These are phyloP conservation scores for Ophiostoma pallidulum DNA, from an alignment of 2,329 filamentous ascomycete species.

Conservation along the genomic window DNA sequence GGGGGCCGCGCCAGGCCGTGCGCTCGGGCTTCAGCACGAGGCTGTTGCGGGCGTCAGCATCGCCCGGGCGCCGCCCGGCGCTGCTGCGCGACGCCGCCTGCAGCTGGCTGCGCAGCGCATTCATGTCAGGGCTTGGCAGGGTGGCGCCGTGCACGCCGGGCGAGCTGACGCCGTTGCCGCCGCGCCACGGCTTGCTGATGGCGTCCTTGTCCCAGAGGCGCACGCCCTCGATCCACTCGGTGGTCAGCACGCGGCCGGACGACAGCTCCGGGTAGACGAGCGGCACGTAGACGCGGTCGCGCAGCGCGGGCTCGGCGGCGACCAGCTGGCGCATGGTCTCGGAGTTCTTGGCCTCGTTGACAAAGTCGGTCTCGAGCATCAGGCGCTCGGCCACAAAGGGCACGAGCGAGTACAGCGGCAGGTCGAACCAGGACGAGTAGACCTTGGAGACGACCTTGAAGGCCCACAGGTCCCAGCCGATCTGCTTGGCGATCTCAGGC, in stretches of 20 bases:
- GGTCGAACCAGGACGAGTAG: slow-evolving; percentile 81
- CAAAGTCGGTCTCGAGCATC: slow-evolving; percentile 86
- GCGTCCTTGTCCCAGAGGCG: slow-evolving; percentile 85
- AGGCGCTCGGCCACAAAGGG: slow-evolving; percentile 92
- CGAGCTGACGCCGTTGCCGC: slow-evolving; percentile 64
- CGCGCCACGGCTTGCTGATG: slow-evolving; percentile 68
- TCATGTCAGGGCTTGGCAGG: slow-evolving; percentile 43
- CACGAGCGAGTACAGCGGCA: slow-evolving; percentile 85
- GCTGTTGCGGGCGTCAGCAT: slow-evolving; percentile 33
- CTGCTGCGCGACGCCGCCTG: slow-evolving; percentile 21
- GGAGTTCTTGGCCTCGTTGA: slow-evolving; percentile 82
- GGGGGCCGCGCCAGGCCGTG: slow-evolving; percentile 63
- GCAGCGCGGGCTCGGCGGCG: slow-evolving; percentile 62
- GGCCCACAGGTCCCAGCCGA: slow-evolving; percentile 90
- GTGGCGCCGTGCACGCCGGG: slow-evolving; percentile 64
- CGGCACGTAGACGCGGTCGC: slow-evolving; percentile 79
- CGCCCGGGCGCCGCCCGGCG: slow-evolving; percentile 24
- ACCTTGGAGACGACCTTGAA: slow-evolving; percentile 81
- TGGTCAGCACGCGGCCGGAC: slow-evolving; percentile 76
- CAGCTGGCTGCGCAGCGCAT: slow-evolving; percentile 34
- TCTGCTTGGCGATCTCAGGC: slow-evolving; percentile 81
- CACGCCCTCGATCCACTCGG: slow-evolving; percentile 96
- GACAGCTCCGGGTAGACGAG: slow-evolving; percentile 74
- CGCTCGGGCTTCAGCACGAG: slow-evolving; percentile 82
- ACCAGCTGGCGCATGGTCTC: slow-evolving; percentile 75